phyloP scores from a whole-genome alignment of 768 basidiomycete genomes.

The Lentinus brumalis region DNA sequence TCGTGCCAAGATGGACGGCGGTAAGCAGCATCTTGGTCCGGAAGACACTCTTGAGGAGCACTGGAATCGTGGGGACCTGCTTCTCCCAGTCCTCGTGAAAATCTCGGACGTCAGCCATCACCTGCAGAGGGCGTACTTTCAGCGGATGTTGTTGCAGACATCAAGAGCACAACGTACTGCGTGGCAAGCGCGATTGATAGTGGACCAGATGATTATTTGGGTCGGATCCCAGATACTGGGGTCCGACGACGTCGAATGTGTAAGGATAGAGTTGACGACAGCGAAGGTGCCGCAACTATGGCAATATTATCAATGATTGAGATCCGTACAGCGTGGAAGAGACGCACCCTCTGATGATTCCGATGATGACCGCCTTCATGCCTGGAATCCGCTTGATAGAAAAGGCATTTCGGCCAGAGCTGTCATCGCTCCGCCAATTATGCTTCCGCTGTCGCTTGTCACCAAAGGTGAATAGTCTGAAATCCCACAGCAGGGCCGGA shows the following conservation, averaged over 20 bases:
- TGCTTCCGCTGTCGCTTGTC: not conserved
- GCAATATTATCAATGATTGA: not conserved
- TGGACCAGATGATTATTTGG: constrained; percentile 12
- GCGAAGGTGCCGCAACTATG: constrained; percentile 4
- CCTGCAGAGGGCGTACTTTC: not conserved
- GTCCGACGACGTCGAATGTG: not conserved
- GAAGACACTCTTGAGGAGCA: constrained; percentile 7
- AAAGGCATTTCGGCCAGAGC: not conserved
- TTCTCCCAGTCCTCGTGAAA: constrained; percentile 7
- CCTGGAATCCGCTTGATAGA: constrained; percentile 6
- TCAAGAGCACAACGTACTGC: not conserved
- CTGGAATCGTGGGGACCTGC: constrained; percentile 12
- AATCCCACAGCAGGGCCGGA: constrained; percentile 8
- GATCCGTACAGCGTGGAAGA: not conserved
- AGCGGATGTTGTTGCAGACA: not conserved
- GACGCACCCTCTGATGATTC: constrained; percentile 8
- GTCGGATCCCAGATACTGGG: constrained; percentile 4
- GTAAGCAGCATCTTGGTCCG: constrained; percentile 10
- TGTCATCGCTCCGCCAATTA: not conserved
- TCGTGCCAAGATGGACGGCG: constrained; percentile 2
- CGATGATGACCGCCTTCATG: constrained; percentile 10
- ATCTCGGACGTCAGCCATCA: constrained; percentile 14
- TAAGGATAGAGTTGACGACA: not conserved
- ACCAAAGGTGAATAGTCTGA: constrained; percentile 3
- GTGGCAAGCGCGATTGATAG: constrained; percentile 10